Percentiles rank a stretch among this genome's conserved stretches.
phyloP scores from a whole-genome alignment of 148 eudicot genomes.

The Limonium bicolor region DNA sequence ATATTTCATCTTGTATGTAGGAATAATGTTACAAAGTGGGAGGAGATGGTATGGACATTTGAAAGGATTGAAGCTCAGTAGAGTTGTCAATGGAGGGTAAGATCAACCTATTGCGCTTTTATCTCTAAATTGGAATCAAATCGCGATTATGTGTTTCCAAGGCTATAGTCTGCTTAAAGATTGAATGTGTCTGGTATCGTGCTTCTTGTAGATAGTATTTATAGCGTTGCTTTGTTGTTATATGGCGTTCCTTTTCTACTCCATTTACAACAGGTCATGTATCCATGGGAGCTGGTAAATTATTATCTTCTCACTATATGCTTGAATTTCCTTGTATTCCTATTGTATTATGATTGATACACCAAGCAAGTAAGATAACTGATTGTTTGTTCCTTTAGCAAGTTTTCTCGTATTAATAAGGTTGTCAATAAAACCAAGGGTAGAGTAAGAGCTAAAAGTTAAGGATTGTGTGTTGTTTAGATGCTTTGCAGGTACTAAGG shows the following conservation, averaged over 20 bases:
- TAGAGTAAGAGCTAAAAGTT: no score
- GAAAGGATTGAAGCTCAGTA: slow-evolving; percentile 49
- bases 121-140: not conserved
- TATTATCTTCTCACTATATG: not conserved
- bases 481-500: no score
- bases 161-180: not conserved
- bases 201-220: slow-evolving; percentile 46
- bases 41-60: slow-evolving; percentile 70
- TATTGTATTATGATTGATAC: not conserved
- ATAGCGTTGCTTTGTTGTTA: slow-evolving; percentile 33
- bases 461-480: no score
- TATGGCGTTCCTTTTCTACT: slow-evolving; percentile 50
- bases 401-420: no score
- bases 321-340: not conserved
- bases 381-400: no score
- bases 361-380: not conserved
- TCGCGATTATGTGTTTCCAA: not conserved
- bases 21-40: slow-evolving; percentile 46
- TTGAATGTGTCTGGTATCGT: not conserved
- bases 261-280: slow-evolving; percentile 54
- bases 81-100: slow-evolving; percentile 73
- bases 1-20: not conserved
- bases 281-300: slow-evolving; percentile 91
- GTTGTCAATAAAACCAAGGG: no score
- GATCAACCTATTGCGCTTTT: not conserved